Base-by-base conservation (phyloP, 176 grass and related monocot species). In the Cenchrus fungigraminus region DNA sequence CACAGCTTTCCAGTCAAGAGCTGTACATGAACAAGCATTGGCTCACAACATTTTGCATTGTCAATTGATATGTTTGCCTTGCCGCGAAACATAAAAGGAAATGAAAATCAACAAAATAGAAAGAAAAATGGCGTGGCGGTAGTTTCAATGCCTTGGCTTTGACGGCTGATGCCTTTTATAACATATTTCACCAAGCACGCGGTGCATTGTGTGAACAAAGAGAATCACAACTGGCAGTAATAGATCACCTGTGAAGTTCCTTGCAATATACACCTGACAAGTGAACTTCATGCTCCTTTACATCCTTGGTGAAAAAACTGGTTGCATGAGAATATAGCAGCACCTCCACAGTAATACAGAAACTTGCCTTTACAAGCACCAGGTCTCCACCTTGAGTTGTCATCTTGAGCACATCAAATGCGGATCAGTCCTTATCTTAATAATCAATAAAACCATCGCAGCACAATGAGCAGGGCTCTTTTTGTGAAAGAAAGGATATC, bases 251-350 rank as follows among this genome's bases (percentile, higher is more conserved):
- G 7, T 31, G 55, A 83, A 71, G 22, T 50, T 50, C 42, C 59
- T 47, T 47, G n/a, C 19, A 47, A 31, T 67, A 44, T 46, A 76
- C 74, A 85, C 20, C 29, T 62, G 52, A 13, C 12, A 76, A 40
- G 62, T 75, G 34, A 87, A 70, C 68, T 81, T 51, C 12, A 9
- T 81, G 22, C 61, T 76, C 81, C 74, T 87, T 91, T 81, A 84
- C 89, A 91, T 57, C 25, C 16, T 57, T 55, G 46, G 22, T 1
- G 64, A 63, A 32, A 71, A 71, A 81, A 28, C 31, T 25, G 37
- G 37, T 64, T 87, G 65, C 70, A 87, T 65, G 63, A 37, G 22
- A 87, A 80, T 57, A 63, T 65, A 89, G 22, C 15, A 70, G 7
- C 45, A 54, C 57, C 46, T 40, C 6, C 13, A 71, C 43, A 22